Evolutionary conservation across 306 rosid genomes (phyloP).

Genomic region (Castanea sativa): DNA sequence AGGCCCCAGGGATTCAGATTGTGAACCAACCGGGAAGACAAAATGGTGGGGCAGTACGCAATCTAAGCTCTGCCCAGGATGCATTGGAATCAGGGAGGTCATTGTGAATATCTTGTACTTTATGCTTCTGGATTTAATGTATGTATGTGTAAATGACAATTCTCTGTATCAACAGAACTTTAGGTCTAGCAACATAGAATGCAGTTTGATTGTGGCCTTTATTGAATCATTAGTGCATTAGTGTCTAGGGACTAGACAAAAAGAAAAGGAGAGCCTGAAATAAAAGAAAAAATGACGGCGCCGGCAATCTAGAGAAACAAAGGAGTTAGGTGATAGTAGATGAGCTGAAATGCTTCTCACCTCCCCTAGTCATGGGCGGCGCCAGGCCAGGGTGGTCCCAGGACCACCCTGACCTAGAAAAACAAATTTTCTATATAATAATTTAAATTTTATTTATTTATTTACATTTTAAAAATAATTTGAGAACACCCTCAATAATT

Average conservation of each 20-base stretch:
- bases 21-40: constrained; percentile 22
- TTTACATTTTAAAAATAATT: too few species aligned
- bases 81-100: constrained; percentile 50
- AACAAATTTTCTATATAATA: too few species aligned
- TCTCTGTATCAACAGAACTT: not conserved
- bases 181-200: not conserved
- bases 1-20: constrained; percentile 21
- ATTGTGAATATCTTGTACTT: constrained; percentile 7
- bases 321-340: too few species aligned
- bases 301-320: too few species aligned
- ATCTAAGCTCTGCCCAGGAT: constrained; percentile 40
- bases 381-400: too few species aligned
- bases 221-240: not conserved
- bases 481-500: too few species aligned
- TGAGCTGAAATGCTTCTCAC: too few species aligned
- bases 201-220: not conserved
- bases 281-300: too few species aligned
- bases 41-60: constrained; percentile 23
- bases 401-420: too few species aligned
- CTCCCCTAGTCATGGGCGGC: too few species aligned
- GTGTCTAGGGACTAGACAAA: not conserved
- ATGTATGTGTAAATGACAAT: not conserved
- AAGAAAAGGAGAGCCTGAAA: too few species aligned
- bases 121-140: not conserved
- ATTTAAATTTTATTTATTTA: too few species aligned